Conservation (phyloP, 2,329 filamentous ascomycete genomes). For the Thielaviopsis ethacetica region DNA sequence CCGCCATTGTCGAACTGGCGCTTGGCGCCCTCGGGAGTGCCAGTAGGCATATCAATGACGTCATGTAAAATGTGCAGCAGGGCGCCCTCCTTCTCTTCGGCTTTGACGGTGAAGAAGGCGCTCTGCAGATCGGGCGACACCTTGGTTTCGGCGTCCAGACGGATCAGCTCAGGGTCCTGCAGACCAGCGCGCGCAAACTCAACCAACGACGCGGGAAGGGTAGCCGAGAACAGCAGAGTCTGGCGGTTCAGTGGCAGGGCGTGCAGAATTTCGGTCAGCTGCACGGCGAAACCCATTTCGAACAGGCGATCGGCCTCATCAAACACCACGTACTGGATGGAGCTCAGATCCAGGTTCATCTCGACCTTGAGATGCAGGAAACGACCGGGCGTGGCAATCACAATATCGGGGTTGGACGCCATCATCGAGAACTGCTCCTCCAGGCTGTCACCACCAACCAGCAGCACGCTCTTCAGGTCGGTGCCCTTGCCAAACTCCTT, state of each 20-base stretch:
- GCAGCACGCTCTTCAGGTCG: constrained; percentile 72
- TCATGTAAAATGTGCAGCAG: constrained; percentile 79
- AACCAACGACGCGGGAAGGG: constrained; percentile 80
- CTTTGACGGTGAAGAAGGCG: constrained; percentile 87
- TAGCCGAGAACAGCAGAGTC: constrained; percentile 88
- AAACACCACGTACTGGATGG: constrained; percentile 86
- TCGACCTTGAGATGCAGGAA: constrained; percentile 96
- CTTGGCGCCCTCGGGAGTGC: constrained; percentile 35
- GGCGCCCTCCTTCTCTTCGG: constrained; percentile 83
- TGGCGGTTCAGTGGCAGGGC: constrained; percentile 72
- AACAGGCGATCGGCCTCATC: constrained; percentile 95
- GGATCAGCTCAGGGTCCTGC: constrained; percentile 78
- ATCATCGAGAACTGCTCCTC: constrained; percentile 91
- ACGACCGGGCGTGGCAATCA: constrained; percentile 91
- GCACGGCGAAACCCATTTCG: constrained; percentile 94
- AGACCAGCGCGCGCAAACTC: constrained; percentile 90
- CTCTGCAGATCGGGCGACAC: constrained; percentile 91
- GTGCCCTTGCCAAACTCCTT: constrained; percentile 87
- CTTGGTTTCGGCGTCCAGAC: constrained; percentile 87
- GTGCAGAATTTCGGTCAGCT: constrained; percentile 83
- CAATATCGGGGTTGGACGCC: constrained; percentile 88
- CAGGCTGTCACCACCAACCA: constrained; percentile 88
- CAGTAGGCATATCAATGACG: constrained; percentile 78
- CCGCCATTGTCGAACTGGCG: constrained; percentile 25
- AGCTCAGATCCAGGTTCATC: constrained; percentile 83